Evolutionary conservation across 164 flowering plant species (phyloP), one percentile per base, ranked within the genome.

Genomic region (Aristolochia contorta): DNA sequence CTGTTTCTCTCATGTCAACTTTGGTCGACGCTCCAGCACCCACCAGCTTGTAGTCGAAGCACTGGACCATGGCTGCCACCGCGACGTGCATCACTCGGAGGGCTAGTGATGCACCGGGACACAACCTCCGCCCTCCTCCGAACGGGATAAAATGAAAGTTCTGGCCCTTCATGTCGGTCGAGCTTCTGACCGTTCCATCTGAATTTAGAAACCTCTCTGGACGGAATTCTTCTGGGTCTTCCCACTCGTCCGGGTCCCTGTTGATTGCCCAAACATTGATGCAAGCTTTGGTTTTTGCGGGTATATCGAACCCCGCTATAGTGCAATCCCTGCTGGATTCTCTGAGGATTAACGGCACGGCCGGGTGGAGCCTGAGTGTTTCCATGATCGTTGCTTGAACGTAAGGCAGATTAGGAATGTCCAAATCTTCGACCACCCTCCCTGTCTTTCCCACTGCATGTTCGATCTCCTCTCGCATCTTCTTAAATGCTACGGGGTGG

Each of bases 111-210:
- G 13, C 24, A 14, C 60, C 67, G 3, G 67, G 67, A 18, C 77
- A 76, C 4, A 62, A 59, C 55, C 80, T 57, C 33, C 77, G 48
- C 13, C 79, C 77, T 0, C 77, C 59, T 16, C 75, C 79, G 20
- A 76, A 76, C 0, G 79, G 79, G 51, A 76, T 22, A 2, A 70
- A 16, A 61, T 70, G 67, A 25, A 70, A 76, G 45, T 70, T 63
- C 27, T 70, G 72, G 8, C 79, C 79, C 47, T 65, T 64, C 6
- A 73, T 66, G 20, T 73, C 77, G 7, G 7, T 10, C 7, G 43
- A 76, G 5, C 10, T 59, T 59, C 0, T 23, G 32, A 0, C 16
- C 13, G 18, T 12, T 30, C 58, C 43, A 4, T 47, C 59, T 15
- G 57, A 58, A 6, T 47, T 27, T 27, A 61, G 51, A 47, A 61